Base-by-base conservation (phyloP, 768 basidiomycete species). In the Kwoniella pini region DNA sequence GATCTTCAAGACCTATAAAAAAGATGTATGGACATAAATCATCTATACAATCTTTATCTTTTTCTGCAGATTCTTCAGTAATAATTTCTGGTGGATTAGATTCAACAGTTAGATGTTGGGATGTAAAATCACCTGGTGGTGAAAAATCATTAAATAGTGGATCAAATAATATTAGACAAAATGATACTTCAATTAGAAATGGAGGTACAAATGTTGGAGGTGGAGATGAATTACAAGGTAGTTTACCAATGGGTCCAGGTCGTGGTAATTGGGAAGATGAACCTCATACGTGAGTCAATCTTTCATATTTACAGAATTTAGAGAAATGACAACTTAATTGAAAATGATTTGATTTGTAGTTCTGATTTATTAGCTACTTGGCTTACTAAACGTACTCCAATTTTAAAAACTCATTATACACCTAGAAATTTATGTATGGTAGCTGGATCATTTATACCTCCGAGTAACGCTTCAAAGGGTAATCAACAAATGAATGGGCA, bases 81-180 rank as follows among this genome's bases (percentile, higher is more conserved):
- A 84, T 99, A 33, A 88, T 97, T 12, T 94, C 91, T 60, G 94
- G 94, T 5, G 84, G 89, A 24, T 86, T 91, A 28, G 96, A 99
- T 76, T 94, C 91, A 85, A 97, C 96, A 0, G 93, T 97, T 17
- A 84, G 95, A n/a, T 93, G 92, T 58, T 99, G 96, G 96, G 96
- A 99, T 76, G 87, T 96, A 33, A 94, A 89, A 78, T 80, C 83
- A 44, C 79, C 88, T 10, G 91, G 90, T 11, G 89, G 89, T 0
- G 70, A 67, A 40, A 74, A 79, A 11, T 83, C 82, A 24, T 39
- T 15, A 26, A 39, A 7, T 45, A n/a, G 17, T 57, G 39, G 24
- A 22, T n/a, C 36, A 63, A 40, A 44, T 40, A 21, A 65, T 65
- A n/a, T n/a, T n/a, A 53, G 58, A 44, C 40, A 42, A 17, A 42